These are phyloP conservation scores for Lasiosphaeris hirsuta DNA, from an alignment of 495 filamentous ascomycete genomes.

Conservation along the genomic window DNA sequence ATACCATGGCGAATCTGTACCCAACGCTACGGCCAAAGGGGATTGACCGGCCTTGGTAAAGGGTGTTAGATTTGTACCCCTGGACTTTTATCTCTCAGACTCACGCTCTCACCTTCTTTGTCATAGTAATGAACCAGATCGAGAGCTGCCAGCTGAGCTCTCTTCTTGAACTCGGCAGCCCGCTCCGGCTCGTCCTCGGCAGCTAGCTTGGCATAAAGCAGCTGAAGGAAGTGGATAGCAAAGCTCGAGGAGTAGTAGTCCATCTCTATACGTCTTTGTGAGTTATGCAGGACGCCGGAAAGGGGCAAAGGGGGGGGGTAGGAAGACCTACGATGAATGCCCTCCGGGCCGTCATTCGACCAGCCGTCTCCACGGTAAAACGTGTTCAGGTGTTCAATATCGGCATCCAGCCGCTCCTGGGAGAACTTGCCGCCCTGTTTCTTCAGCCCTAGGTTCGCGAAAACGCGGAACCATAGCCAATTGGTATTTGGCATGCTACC, in stretches of 20 bases:
- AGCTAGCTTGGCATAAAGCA: conserved; percentile 71
- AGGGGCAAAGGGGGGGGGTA: neutral
- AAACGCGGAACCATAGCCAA: conserved; percentile 79
- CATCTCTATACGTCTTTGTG: conserved; percentile 48
- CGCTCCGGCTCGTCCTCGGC: conserved; percentile 63
- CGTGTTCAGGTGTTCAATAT: conserved; percentile 72
- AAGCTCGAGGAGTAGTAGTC: conserved; percentile 81
- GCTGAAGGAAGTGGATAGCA: conserved; percentile 73
- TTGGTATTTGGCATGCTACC: conserved; percentile 58
- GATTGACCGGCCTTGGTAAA: conserved; percentile 51
- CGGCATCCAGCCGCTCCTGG: conserved; percentile 61
- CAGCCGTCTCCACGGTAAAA: conserved; percentile 77
- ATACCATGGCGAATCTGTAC: conserved; percentile 78
- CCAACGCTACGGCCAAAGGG: conserved; percentile 75
- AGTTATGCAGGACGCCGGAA: neutral
- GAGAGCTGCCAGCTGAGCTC: conserved; percentile 60
- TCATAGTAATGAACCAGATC: conserved; percentile 77
- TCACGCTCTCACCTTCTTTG: conserved; percentile 45
- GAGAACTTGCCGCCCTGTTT: conserved; percentile 66
- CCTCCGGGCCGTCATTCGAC: conserved; percentile 76
- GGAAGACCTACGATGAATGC: conserved; percentile 54
- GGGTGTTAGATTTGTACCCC: neutral
- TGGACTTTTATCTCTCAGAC: too few species aligned
- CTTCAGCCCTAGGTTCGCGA: conserved; percentile 73
- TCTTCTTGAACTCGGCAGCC: conserved; percentile 64